A percentile compares a stretch with the other conserved stretches of the same genome.
Conservation (phyloP, 768 basidiomycete genomes). For the Dioszegia aurantiaca region DNA sequence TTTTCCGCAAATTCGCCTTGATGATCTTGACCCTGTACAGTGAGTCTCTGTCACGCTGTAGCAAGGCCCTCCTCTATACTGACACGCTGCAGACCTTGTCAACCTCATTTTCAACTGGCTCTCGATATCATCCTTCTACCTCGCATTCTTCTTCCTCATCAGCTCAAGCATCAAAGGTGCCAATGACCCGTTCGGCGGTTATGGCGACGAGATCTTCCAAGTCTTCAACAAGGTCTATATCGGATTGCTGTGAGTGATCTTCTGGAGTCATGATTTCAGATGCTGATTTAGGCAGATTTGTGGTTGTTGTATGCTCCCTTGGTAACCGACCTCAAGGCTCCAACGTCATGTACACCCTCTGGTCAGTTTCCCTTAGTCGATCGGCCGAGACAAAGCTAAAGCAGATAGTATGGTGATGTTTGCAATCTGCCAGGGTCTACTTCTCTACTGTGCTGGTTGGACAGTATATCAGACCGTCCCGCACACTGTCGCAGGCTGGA, state of each 20-base stretch:
- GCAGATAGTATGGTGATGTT: constrained; percentile 47
- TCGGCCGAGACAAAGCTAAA: no score
- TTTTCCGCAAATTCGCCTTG: constrained; percentile 46
- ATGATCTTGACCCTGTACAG: constrained; percentile 45
- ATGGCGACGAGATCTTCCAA: constrained; percentile 71
- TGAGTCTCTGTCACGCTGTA: constrained; percentile 17
- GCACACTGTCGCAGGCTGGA: constrained; percentile 71
- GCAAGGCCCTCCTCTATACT: background rate
- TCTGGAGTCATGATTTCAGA: background rate
- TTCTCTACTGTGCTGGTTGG: constrained; percentile 85
- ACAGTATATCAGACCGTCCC: constrained; percentile 83
- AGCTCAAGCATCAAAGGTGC: constrained; percentile 67
- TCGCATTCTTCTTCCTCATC: constrained; percentile 70
- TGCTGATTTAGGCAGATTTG: constrained; percentile 27
- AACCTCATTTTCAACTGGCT: constrained; percentile 50
- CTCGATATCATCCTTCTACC: constrained; percentile 50
- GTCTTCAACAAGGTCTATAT: constrained; percentile 78
- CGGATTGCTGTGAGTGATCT: constrained; percentile 67
- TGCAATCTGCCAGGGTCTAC: constrained; percentile 56
- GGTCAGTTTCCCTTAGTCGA: no score
- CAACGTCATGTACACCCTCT: constrained; percentile 75
- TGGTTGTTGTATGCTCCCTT: constrained; percentile 59
- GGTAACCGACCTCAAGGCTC: constrained; percentile 85
- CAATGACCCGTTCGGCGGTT: constrained; percentile 71
- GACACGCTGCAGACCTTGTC: constrained; percentile 22